Conservation (phyloP, 805 yeast genomes). For the Kodamaea nitidulidarum region DNA sequence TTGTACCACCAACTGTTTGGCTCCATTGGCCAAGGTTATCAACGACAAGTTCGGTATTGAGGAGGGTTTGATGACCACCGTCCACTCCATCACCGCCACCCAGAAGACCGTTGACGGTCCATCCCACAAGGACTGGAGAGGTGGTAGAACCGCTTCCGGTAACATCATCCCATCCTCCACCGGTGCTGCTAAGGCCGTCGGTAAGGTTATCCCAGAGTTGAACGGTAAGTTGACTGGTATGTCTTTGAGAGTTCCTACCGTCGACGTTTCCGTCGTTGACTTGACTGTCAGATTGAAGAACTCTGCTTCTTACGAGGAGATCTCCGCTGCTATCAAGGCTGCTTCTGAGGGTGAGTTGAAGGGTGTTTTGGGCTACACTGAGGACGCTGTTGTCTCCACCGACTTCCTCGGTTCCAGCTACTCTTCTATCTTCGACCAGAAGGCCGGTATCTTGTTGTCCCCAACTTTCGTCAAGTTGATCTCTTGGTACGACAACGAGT, state of each 20-base stretch:
- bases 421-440: conserved; percentile 31
- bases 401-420: conserved; percentile 28
- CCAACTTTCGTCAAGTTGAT: conserved; percentile 35
- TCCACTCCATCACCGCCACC: conserved; percentile 36
- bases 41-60: conserved; percentile 33
- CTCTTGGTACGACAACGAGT: conserved; percentile 36
- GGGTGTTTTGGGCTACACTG: conserved; percentile 34
- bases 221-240: conserved; percentile 36
- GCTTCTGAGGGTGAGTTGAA: conserved; percentile 32
- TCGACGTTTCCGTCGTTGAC: conserved; percentile 34
- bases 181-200: conserved; percentile 38
- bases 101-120: conserved; percentile 37
- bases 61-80: conserved; percentile 37
- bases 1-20: conserved; percentile 37
- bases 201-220: conserved; percentile 35
- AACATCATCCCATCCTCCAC: conserved; percentile 36
- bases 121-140: conserved; percentile 39
- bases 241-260: conserved; percentile 35
- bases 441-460: conserved; percentile 35
- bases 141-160: conserved; percentile 36
- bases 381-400: conserved; percentile 33
- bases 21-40: conserved; percentile 36
- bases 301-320: conserved; percentile 31
- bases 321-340: conserved; percentile 27
- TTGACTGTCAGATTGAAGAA: conserved; percentile 31